Base-by-base conservation (phyloP, 331 rosid genomes). In the Rhamnella rubrinervis region DNA sequence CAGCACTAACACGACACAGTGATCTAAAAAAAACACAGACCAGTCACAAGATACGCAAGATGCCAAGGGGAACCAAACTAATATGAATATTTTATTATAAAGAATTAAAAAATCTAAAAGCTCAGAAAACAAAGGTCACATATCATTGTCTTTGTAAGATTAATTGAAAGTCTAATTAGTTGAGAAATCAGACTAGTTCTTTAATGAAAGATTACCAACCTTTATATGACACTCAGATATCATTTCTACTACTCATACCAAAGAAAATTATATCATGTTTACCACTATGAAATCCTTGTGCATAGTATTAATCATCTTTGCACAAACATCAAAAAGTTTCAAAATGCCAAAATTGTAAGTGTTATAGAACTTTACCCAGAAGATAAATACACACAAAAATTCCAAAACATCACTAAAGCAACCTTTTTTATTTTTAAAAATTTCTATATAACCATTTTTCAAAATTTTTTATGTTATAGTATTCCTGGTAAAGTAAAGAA, bases 1-100 rank as follows among this genome's bases (percentile, higher is more conserved):
- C 12, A 31, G 90, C 89, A 2, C 81, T 69, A 71, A 78, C 72
- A 77, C 77, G 73, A 73, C 85, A 78, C 52, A 77, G 72, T 68
- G 78, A 79, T 74, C 96, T 92, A 56, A 82, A 23, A 23, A 61
- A 68, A 18, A 35, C 60, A 62, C 15, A 55, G 21, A 41, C 40
- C 16, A 67, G 17, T 61, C 14, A 55, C 37, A 47, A 61, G 28
- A 17, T 38, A n/a, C 18, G 55, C 16, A 35, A 56, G 39, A 66
- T n/a, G 70, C 41, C 51, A n/a, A 65, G 21, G 65, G 19, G 72
- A 46, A 44, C 67, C 17, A 63, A 55, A 59, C 47, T 5, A 16
- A 39, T 25, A 2, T 56, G 18, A 66, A 23, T 66, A 53, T 61
- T 70, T 21, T 41, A 44, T 8, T 44, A 14, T 20, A 15, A 14